Conservation (phyloP, 2,329 filamentous ascomycete species). For the Calonectria crousiana region DNA sequence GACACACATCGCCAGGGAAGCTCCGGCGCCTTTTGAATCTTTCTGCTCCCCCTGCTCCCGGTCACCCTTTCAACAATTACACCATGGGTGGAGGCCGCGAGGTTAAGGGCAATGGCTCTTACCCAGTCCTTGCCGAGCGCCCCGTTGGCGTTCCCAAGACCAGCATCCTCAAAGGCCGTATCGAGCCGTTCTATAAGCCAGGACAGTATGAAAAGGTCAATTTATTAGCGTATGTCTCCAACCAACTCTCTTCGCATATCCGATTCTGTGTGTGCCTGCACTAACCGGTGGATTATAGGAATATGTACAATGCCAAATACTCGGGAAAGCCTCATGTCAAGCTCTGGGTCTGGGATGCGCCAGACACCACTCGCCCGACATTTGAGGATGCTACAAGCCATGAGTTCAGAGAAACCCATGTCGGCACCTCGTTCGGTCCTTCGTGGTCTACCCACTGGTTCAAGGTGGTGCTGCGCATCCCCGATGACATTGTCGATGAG, state of each 20-base stretch:
- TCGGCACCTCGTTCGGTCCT: conserved; percentile 87
- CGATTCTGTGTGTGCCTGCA: neutral
- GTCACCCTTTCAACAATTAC: conserved; percentile 44
- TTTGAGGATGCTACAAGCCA: conserved; percentile 87
- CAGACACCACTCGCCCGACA: conserved; percentile 80
- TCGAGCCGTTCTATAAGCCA: conserved; percentile 81
- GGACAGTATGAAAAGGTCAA: conserved; percentile 85
- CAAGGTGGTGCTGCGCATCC: conserved; percentile 83
- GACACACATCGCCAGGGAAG: conserved; percentile 36
- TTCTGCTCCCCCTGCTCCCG: conserved; percentile 52
- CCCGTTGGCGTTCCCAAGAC: conserved; percentile 84
- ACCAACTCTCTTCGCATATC: neutral
- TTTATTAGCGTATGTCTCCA: conserved; percentile 72
- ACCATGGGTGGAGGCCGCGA: conserved; percentile 66
- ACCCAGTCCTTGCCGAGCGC: conserved; percentile 63
- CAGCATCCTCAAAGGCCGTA: conserved; percentile 86
- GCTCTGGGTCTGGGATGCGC: conserved; percentile 88
- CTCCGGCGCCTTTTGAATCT: conserved; percentile 50
- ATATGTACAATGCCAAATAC: conserved; percentile 54
- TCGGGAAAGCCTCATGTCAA: conserved; percentile 83
- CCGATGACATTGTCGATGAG: conserved; percentile 77
- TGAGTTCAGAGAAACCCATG: conserved; percentile 78
- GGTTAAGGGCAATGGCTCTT: conserved; percentile 57
- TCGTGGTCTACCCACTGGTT: conserved; percentile 99
- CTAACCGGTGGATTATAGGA: conserved; percentile 43